These are phyloP conservation scores for Suillus hirtellus DNA, from an alignment of 768 basidiomycete genomes.

Conservation along the genomic window DNA sequence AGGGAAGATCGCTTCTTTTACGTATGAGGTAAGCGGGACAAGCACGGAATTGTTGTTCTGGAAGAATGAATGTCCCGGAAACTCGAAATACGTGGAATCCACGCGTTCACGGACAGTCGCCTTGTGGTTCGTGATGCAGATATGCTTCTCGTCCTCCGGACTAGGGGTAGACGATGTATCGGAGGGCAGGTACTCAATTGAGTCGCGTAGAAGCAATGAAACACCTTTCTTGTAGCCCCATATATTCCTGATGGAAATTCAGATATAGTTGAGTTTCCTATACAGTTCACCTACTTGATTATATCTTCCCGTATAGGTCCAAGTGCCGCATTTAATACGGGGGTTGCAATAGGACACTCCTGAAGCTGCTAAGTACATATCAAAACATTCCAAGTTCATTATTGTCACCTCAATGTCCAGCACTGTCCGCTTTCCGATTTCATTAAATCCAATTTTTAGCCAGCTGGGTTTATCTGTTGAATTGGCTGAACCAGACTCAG, in stretches of 20 bases:
- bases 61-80: constrained; percentile 89
- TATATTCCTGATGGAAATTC: constrained; percentile 59
- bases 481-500: neutral
- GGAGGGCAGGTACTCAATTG: constrained; percentile 41
- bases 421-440: constrained; percentile 67
- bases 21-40: constrained; percentile 80
- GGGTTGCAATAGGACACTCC: constrained; percentile 93
- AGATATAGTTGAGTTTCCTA: constrained; percentile 2
- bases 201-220: constrained; percentile 89
- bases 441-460: constrained; percentile 89
- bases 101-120: constrained; percentile 82
- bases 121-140: constrained; percentile 85
- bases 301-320: constrained; percentile 62
- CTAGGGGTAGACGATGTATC: constrained; percentile 31
- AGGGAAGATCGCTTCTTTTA: constrained; percentile 69
- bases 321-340: constrained; percentile 71
- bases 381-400: neutral
- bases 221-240: constrained; percentile 83
- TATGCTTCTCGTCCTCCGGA: constrained; percentile 51
- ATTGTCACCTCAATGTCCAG: constrained; percentile 85
- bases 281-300: constrained; percentile 50
- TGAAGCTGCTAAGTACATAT: constrained; percentile 28
- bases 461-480: constrained; percentile 52
- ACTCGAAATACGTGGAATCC: constrained; percentile 80
- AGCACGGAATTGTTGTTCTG: constrained; percentile 98